A percentile compares a stretch with the other conserved stretches of the same genome.
phyloP scores from a whole-genome alignment of 768 basidiomycete species.

The Leccinum aurantiacum region DNA sequence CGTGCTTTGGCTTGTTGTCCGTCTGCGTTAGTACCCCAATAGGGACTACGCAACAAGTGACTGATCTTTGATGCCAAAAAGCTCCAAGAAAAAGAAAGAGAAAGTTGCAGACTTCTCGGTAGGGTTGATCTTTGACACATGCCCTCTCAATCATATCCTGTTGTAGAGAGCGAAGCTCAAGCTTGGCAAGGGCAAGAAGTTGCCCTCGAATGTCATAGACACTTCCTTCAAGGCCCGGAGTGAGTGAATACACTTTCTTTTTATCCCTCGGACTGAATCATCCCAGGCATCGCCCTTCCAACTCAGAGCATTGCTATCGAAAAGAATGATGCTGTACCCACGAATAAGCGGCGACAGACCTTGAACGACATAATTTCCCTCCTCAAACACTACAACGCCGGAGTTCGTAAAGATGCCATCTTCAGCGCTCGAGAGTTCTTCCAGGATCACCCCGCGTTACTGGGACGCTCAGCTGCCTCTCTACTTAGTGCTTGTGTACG shows the following conservation, averaged over 20 bases:
- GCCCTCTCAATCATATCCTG: background rate
- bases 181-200: conserved; percentile 91
- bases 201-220: conserved; percentile 82
- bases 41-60: conserved; percentile 3
- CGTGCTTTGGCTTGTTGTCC: background rate
- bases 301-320: conserved; percentile 71
- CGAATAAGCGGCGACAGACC: conserved; percentile 73
- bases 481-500: conserved; percentile 65
- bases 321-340: conserved; percentile 57
- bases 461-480: conserved; percentile 50
- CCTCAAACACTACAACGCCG: conserved; percentile 79
- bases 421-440: conserved; percentile 72
- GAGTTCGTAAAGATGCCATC: conserved; percentile 77
- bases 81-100: conserved; percentile 81
- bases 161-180: conserved; percentile 92
- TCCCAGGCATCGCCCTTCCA: conserved; percentile 78
- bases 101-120: conserved; percentile 88
- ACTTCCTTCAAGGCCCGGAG: conserved; percentile 96
- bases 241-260: conserved; percentile 39
- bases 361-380: conserved; percentile 76
- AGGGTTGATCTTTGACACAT: conserved; percentile 13
- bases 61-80: conserved; percentile 68
- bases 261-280: conserved; percentile 10
- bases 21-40: conserved; percentile 2
- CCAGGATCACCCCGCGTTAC: conserved; percentile 54